These are phyloP conservation scores for Annona cherimola DNA, from an alignment of 164 flowering plant species.

Conservation along the genomic window DNA sequence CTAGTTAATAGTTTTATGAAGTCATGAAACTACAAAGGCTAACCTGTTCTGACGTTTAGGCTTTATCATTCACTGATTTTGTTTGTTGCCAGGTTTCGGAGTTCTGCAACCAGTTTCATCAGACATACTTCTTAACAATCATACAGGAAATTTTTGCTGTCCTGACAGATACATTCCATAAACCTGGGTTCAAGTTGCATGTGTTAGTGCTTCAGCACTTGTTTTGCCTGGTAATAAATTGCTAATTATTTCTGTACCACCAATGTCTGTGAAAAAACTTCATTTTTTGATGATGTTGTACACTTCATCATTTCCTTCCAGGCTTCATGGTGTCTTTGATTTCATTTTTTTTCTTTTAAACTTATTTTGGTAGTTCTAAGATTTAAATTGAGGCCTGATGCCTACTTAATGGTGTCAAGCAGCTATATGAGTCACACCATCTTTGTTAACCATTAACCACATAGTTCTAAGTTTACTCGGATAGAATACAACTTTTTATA, in stretches of 20 bases:
- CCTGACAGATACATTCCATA: constrained; percentile 96
- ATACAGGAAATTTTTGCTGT: constrained; percentile 99
- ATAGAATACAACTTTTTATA: too few species aligned
- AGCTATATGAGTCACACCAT: too few species aligned
- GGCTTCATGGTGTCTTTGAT: too few species aligned
- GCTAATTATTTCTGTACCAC: not conserved
- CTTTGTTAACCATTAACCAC: too few species aligned
- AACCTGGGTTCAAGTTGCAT: constrained; percentile 98
- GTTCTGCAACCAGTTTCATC: constrained; percentile 88
- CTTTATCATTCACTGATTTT: constrained; percentile 3
- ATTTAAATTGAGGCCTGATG: too few species aligned
- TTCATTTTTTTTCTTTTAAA: not conserved
- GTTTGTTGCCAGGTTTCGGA: constrained; percentile 61
- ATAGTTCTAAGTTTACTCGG: too few species aligned
- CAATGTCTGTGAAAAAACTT: not conserved
- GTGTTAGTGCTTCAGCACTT: constrained; percentile 85
- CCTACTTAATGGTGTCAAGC: too few species aligned
- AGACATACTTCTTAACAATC: constrained; percentile 71
- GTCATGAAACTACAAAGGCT: too few species aligned
- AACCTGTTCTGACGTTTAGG: not conserved
- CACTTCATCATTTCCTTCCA: too few species aligned
- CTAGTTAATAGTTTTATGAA: too few species aligned
- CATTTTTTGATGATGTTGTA: too few species aligned
- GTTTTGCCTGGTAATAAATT: constrained; percentile 75
- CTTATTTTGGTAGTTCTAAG: too few species aligned